Evolutionary conservation across 1,284 basidiomycete genomes (phyloP), one percentile per base, ranked within the genome.

Genomic region (Puccinia coronata): DNA sequence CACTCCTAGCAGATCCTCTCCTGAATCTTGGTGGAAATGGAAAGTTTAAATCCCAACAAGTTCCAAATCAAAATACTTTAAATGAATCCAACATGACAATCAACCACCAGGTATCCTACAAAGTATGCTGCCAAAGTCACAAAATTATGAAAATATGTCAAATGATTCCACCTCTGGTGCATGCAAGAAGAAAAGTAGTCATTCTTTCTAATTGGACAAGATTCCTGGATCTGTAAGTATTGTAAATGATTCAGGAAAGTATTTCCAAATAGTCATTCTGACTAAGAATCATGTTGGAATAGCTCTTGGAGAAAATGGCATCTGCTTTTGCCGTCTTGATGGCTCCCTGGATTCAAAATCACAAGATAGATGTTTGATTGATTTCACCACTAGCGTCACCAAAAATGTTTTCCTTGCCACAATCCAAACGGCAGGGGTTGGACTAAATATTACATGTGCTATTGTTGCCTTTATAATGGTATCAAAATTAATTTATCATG

Each of bases 401-500:
- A 65, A 34, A 4, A 39, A 65, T 65, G 31, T 70, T n/a, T 31
- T 70, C 5, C 41, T 70, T 41, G 67, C 67, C 1, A 49, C 67
- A 49, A 6, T 49, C 25, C 43, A 47, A 57, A 34, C 71, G 4
- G 71, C 49, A 5, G 71, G 71, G 9, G 39, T 43, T 4, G 71
- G 71, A 2, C 51, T 73, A 20, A 53, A 53, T 23, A 73, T 73
- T 2, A 73, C 71, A 25, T 57, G 51, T 57, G 71, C 71, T 16
- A 41, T 23, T 36, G 28, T 73, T 57, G 71, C 53, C 3, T 73
- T 73, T n/a, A 53, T 73, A 14, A 73, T 73, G 71, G 71, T 73
- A 16, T 31, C 49, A n/a, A 12, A 23, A 2, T 61, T 61, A 20
- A 5, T 20, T 28, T 36, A 61, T 57, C 9, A 47, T 47, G 8